Conservation (phyloP, 305 asterid genomes). For the Solanum chacoense region DNA sequence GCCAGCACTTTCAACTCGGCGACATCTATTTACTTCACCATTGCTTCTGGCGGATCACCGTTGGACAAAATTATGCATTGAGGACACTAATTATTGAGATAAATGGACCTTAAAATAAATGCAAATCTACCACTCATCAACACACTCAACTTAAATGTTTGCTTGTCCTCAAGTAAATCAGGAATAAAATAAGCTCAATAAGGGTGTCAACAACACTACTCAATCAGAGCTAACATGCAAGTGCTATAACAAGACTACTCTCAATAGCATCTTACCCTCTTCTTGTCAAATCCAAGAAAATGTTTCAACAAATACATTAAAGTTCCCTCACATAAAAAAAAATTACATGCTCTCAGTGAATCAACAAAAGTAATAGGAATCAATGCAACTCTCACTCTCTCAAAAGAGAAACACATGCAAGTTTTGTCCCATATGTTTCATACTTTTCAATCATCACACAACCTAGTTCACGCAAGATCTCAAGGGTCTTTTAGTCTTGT, state of each 20-base stretch:
- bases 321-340: background rate
- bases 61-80: background rate
- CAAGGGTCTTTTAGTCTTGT: background rate
- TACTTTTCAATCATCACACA: background rate
- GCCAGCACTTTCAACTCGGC: background rate
- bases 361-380: background rate
- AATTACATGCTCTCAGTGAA: background rate
- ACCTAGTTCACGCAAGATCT: background rate
- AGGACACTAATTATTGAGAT: background rate
- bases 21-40: background rate
- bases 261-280: background rate
- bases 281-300: background rate
- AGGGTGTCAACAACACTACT: background rate
- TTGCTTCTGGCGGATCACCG: background rate
- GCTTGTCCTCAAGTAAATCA: background rate
- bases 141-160: background rate
- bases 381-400: background rate
- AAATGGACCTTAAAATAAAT: background rate
- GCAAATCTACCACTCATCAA: background rate
- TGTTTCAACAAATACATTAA: background rate
- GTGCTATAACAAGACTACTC: background rate
- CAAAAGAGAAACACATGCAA: background rate
- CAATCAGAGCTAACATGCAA: background rate
- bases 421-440: background rate
- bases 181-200: background rate